Percentiles rank a stretch among this genome's conserved stretches.
Conservation (phyloP, 179 eudicot species). For the Gypsophila paniculata region DNA sequence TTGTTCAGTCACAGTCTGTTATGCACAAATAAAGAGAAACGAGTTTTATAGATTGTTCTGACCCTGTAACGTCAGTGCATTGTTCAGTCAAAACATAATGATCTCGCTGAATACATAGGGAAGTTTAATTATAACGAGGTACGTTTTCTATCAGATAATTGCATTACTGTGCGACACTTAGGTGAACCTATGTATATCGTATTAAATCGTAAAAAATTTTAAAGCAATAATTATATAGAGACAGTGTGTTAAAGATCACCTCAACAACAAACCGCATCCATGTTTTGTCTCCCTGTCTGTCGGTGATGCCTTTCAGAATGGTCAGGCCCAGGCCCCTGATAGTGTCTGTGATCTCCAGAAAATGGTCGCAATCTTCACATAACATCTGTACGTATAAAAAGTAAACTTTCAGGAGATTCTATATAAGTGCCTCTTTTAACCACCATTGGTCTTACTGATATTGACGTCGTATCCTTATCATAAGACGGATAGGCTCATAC, state of each 20-base stretch:
- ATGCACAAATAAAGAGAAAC: background rate
- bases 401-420: background rate
- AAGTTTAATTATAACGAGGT: background rate
- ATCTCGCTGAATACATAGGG: too few relatives aligned
- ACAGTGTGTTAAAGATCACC: constrained; percentile 41
- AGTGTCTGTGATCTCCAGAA: constrained; percentile 72
- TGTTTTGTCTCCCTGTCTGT: constrained; percentile 57
- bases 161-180: background rate
- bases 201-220: too few relatives aligned
- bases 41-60: too few relatives aligned
- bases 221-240: background rate
- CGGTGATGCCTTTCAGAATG: constrained; percentile 72
- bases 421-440: too few relatives aligned
- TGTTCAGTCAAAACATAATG: too few relatives aligned
- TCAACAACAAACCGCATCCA: constrained; percentile 85
- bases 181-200: background rate
- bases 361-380: constrained; percentile 56
- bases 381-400: constrained; percentile 47
- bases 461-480: too few relatives aligned
- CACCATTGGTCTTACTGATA: too few relatives aligned
- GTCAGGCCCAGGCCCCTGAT: constrained; percentile 69
- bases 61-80: too few relatives aligned
- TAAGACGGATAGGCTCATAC: background rate
- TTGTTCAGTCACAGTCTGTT: background rate
- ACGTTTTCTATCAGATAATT: background rate